phyloP scores from a whole-genome alignment of 257 asterid species.

The Petrea volubilis region DNA sequence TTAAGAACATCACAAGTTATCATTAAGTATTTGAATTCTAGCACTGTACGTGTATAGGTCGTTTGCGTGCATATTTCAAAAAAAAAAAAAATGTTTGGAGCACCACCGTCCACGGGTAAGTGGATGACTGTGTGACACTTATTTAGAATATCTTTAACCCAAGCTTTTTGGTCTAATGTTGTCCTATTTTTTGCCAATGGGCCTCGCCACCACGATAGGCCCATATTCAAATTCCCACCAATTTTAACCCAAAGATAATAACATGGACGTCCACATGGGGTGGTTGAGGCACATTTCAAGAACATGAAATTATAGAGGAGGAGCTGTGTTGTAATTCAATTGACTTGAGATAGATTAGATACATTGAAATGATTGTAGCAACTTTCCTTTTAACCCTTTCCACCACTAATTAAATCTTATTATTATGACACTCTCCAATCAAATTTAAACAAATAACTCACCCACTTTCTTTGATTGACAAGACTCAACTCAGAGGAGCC shows the following conservation, averaged over 20 bases:
- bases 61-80: too few relatives aligned
- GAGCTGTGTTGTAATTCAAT: constrained; percentile 21
- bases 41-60: too few relatives aligned
- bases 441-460: constrained; percentile 30
- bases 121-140: too few relatives aligned
- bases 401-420: constrained; percentile 23
- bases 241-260: neutral
- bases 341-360: constrained; percentile 44
- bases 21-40: too few relatives aligned
- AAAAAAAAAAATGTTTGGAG: too few relatives aligned
- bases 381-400: neutral
- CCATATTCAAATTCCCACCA: too few relatives aligned
- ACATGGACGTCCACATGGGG: neutral
- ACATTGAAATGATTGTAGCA: constrained; percentile 9
- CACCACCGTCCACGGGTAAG: too few relatives aligned
- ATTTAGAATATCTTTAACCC: too few relatives aligned
- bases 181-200: too few relatives aligned
- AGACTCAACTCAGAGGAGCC: constrained; percentile 58
- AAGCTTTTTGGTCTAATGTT: too few relatives aligned
- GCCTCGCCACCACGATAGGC: too few relatives aligned
- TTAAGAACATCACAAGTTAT: too few relatives aligned
- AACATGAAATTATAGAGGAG: constrained; percentile 1
- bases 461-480: constrained; percentile 47
- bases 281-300: constrained; percentile 4
- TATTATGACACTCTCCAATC: constrained; percentile 39